Conservation (phyloP, 1,284 basidiomycete genomes). For the Apiotrichum mycotoxinovorans region DNA sequence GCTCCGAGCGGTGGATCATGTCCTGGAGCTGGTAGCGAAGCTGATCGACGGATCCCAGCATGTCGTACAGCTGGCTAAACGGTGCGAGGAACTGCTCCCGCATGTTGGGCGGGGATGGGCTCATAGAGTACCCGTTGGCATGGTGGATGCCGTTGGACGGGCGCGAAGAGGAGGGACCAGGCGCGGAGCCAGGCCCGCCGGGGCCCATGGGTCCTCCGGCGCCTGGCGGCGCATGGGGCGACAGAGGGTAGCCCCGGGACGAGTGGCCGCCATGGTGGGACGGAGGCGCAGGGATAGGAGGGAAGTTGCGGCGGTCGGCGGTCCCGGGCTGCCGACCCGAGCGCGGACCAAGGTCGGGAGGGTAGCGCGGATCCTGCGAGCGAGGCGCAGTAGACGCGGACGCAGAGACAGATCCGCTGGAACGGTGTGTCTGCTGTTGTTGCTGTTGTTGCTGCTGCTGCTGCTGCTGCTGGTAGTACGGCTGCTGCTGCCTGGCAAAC, state of each 20-base stretch:
- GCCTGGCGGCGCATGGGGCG: conserved; percentile 12
- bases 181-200: too few species aligned
- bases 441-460: conserved; percentile 13
- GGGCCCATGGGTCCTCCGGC: background rate
- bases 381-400: conserved; percentile 1
- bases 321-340: conserved; percentile 13
- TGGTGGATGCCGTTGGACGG: conserved; percentile 16
- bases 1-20: conserved; percentile 34
- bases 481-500: conserved; percentile 35
- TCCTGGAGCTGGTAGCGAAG: conserved; percentile 36
- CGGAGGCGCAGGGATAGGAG: conserved; percentile 17
- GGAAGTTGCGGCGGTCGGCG: conserved; percentile 32
- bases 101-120: conserved; percentile 20
- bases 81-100: conserved; percentile 33
- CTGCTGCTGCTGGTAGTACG: conserved; percentile 20
- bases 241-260: conserved; percentile 12
- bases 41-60: conserved; percentile 29
- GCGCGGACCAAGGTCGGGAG: conserved; percentile 8
- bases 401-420: conserved; percentile 5
- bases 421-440: conserved; percentile 7
- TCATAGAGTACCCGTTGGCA: conserved; percentile 20
- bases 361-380: conserved; percentile 11
- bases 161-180: background rate
- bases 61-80: conserved; percentile 39
- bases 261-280: conserved; percentile 7